Evolutionary conservation across 1,284 basidiomycete species (phyloP), one percentile per base, ranked within the genome.

Genomic region (Prillingera fragicola): DNA sequence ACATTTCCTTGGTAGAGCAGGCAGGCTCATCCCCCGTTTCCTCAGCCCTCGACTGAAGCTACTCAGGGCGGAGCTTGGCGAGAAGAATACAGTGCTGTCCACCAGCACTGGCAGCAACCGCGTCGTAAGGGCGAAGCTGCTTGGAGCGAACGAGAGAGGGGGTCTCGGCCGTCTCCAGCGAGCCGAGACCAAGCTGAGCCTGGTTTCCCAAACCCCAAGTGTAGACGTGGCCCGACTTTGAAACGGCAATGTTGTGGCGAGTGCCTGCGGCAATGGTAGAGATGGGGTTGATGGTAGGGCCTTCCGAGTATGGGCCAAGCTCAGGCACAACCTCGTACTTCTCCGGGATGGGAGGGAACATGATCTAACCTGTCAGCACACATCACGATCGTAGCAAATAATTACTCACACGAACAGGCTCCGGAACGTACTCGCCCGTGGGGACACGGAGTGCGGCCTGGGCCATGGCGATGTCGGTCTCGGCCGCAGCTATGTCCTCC

Each of bases 171-270:
- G 61, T 63, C 55, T 75, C 74, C 37, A 61, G 62, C 36, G 72
- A 65, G 4, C 53, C 38, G 29, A 75, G 68, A 21, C 75, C 75
- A n/a, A 77, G 66, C 54, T 76, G 73, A 41, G 65, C 69, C 43
- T 59, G 55, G 45, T 61, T 79, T 17, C 87, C 87, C 53, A 85
- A 80, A 36, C 89, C 89, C 89, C 89, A 94, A 29, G 82, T 77
- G 64, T 88, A 91, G 50, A 88, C 72, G 22, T 84, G 83, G 10
- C 89, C 89, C 33, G 78, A 81, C 43, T 73, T 72, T 14, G 85
- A 85, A 36, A 91, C 78, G 4, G 86, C 90, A 50, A 91, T 77
- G 57, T 84, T 90, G 67, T 87, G 86, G 57, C 88, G 80, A 28
- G 80, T 80, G 2, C 90, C 91, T 9, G 78, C 81, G 3, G 84